These are phyloP conservation scores for Cnidoscolus chayamansa DNA, from an alignment of 441 rosid genomes.

Conservation along the genomic window DNA sequence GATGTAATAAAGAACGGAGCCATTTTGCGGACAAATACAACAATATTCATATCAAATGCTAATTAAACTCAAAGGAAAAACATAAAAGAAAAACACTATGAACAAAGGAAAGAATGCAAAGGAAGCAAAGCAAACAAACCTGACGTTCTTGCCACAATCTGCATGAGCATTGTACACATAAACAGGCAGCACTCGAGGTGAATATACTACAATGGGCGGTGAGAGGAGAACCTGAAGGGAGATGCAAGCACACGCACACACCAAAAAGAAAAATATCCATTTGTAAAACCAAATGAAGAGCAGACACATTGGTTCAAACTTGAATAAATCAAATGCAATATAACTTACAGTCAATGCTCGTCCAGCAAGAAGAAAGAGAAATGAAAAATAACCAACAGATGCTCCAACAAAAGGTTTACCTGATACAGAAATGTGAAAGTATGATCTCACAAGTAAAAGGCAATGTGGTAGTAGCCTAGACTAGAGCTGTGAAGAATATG, in stretches of 20 bases:
- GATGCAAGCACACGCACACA: constrained; percentile 21
- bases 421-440: constrained; percentile 34
- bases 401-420: constrained; percentile 98
- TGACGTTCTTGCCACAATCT: constrained; percentile 97
- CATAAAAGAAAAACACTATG: constrained; percentile 4
- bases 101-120: constrained; percentile 9
- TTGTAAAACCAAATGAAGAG: constrained; percentile 6
- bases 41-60: constrained; percentile 1
- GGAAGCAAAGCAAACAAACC: constrained; percentile 51
- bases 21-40: background rate
- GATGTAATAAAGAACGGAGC: constrained; percentile 22
- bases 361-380: constrained; percentile 95
- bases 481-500: background rate
- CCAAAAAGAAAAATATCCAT: background rate
- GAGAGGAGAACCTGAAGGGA: constrained; percentile 90
- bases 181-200: constrained; percentile 98
- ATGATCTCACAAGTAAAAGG: constrained; percentile 14
- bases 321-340: constrained; percentile 18
- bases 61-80: constrained; percentile 5
- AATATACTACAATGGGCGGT: constrained; percentile 98
- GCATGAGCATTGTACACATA: constrained; percentile 99
- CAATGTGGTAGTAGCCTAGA: background rate
- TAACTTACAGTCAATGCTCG: constrained; percentile 93
- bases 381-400: constrained; percentile 97
- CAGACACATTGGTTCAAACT: constrained; percentile 17